phyloP scores from a whole-genome alignment of 257 asterid genomes.

The Craterostigma plantagineum region DNA sequence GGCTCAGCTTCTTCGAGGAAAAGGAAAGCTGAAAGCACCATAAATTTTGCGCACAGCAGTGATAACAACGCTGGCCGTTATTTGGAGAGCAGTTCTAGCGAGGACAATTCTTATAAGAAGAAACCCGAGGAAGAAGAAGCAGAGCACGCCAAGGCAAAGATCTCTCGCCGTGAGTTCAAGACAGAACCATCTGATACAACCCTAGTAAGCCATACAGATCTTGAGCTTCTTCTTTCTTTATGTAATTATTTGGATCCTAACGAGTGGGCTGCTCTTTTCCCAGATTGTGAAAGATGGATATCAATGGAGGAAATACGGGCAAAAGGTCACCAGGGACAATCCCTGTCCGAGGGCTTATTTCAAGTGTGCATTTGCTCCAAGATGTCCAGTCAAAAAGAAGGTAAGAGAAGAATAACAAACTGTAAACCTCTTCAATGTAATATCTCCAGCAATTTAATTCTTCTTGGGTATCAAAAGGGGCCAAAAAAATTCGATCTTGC shows the following conservation, averaged over 20 bases:
- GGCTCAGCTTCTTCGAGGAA: slow-evolving; percentile 18
- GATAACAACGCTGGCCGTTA: slow-evolving; percentile 10
- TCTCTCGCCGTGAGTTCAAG: slow-evolving; percentile 27
- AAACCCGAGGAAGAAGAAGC: no score
- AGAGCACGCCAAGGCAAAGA: slow-evolving; percentile 44
- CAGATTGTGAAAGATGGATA: slow-evolving; percentile 83
- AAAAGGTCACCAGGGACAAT: slow-evolving; percentile 55
- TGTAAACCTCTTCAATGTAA: no score
- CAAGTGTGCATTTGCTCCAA: slow-evolving; percentile 97
- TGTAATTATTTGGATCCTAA: not conserved
- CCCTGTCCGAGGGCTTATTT: slow-evolving; percentile 73
- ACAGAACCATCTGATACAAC: slow-evolving; percentile 72
- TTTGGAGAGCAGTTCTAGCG: no score
- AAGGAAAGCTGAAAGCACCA: slow-evolving; percentile 23
- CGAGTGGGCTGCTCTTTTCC: not conserved
- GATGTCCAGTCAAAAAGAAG: slow-evolving; percentile 97
- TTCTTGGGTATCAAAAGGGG: not conserved
- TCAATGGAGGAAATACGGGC: slow-evolving; percentile 76
- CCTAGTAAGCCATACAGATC: slow-evolving; percentile 45
- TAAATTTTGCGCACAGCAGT: not conserved
- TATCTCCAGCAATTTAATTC: not conserved
- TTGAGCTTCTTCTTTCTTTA: not conserved
- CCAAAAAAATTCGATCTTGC: no score
- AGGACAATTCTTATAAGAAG: slow-evolving; percentile 31
- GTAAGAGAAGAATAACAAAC: slow-evolving; percentile 22